Evolutionary conservation across 139 green algal genomes (phyloP), one percentile per base, ranked within the genome.

Genomic region (Closterium sp.): DNA sequence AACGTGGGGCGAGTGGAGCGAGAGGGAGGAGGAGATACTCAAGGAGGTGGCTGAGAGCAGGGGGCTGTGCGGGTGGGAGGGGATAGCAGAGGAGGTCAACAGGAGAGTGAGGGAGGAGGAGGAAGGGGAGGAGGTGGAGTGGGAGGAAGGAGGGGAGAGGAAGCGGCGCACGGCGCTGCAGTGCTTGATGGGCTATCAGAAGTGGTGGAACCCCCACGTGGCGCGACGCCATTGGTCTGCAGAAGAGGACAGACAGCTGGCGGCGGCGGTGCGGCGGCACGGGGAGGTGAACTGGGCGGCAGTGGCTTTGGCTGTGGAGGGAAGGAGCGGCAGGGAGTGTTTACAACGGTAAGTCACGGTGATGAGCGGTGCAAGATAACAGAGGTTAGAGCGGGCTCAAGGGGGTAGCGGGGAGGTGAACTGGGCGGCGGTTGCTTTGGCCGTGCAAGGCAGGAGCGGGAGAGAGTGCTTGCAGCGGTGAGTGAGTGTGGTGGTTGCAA

Each of bases 121-220:
- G 55, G 55, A 76, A 19, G 55, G 55, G 4, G 55, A 76, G 55
- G 55, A 76, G 10, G 55, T 76, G 55, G 12, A 28, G 12, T 76
- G 55, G 55, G 55, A 76, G 55, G 55, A 76, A 12, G 55, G 55
- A 4, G 55, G 55, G 55, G 55, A 28, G 55, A 76, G 55, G 55
- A 76, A 19, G 55, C 23, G 55, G 55, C 23, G 88, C 23, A 91
- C 88, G 9, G 88, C 88, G 30, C n/a, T 89, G 25, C 88, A 91
- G 88, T 91, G 88, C 28, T 84, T 91, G 30, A 89, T 32, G 84
- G n/a, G 84, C 19, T 91, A 84, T 25, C 88, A 91, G 28, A 43
- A 66, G 28, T 90, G 88, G 28, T 66, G 88, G 81, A 91, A 91
- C 84, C 81, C 88, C n/a, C n/a, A 89, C n/a, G n/a, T 91, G 34